Conservation (phyloP, 1,284 basidiomycete genomes). For the Phenoliferia sp. region DNA sequence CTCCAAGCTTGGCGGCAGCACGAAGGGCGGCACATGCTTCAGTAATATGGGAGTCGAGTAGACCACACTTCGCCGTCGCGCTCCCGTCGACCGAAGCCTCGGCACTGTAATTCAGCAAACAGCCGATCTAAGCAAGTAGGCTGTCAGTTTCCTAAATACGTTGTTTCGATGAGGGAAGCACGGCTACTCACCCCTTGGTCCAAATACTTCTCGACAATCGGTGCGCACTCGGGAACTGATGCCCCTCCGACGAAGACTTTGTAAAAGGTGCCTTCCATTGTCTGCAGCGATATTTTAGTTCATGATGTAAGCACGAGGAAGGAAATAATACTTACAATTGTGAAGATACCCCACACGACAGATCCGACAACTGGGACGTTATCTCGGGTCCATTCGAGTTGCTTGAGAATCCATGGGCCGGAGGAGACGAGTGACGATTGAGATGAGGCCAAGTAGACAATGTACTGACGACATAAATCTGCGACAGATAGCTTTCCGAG, state of each 20-base stretch:
- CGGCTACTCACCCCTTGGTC: constrained; percentile 17
- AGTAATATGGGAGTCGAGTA: constrained; percentile 17
- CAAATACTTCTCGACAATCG: constrained; percentile 22
- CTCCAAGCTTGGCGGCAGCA: constrained; percentile 24
- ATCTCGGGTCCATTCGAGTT: constrained; percentile 31
- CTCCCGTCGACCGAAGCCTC: constrained; percentile 32
- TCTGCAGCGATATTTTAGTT: constrained; percentile 9
- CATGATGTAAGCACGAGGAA: background rate
- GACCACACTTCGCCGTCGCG: constrained; percentile 4
- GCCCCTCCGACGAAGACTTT: constrained; percentile 34
- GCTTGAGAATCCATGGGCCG: constrained; percentile 30
- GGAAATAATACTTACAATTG: constrained; percentile 19
- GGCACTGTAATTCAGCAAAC: constrained; percentile 37
- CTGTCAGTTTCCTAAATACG: background rate
- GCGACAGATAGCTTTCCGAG: constrained; percentile 12
- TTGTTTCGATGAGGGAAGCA: background rate
- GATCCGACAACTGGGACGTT: constrained; percentile 32
- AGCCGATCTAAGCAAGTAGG: constrained; percentile 22
- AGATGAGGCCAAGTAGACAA: constrained; percentile 33
- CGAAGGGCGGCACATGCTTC: constrained; percentile 29
- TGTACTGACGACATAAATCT: constrained; percentile 33
- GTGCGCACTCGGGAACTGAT: constrained; percentile 27
- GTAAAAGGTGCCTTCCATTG: constrained; percentile 36
- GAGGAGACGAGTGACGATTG: constrained; percentile 28
- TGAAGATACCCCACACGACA: constrained; percentile 28